These are phyloP conservation scores for Dictyostelium purpureum DNA, from an alignment of 78 protist genomes.

Conservation along the genomic window DNA sequence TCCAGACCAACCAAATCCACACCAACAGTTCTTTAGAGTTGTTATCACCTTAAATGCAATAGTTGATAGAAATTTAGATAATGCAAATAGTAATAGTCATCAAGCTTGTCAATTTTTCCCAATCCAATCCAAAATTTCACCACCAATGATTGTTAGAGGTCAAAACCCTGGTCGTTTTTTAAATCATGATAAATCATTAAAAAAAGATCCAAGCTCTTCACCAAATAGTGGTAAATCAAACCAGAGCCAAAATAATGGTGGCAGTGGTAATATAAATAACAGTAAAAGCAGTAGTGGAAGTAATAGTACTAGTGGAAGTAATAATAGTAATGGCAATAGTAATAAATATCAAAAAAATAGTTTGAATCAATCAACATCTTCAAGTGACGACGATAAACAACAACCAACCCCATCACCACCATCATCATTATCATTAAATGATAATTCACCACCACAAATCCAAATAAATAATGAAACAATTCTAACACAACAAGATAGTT, in stretches of 20 bases:
- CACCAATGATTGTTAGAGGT: conserved; percentile 81
- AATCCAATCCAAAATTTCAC: conserved; percentile 49
- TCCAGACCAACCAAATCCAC: conserved; percentile 77
- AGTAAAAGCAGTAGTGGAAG: neutral
- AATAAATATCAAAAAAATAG: conserved; percentile 3
- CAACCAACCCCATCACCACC: neutral
- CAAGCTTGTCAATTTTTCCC: conserved; percentile 45
- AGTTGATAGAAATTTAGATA: neutral
- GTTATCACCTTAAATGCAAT: conserved; percentile 65
- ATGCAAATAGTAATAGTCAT: neutral
- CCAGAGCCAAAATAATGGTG: no score
- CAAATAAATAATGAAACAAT: no score
- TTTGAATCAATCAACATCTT: neutral
- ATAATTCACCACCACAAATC: neutral
- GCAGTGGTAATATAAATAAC: conserved; percentile 5
- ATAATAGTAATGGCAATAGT: neutral
- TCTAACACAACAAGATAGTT: no score
- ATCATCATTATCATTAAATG: neutral
- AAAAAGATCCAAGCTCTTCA: conserved; percentile 34
- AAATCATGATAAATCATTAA: conserved; percentile 57
- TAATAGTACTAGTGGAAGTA: neutral
- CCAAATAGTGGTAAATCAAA: conserved; percentile 17
- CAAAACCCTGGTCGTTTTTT: conserved; percentile 80
- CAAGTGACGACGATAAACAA: neutral
- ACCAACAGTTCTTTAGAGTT: conserved; percentile 76